These are phyloP conservation scores for Vachellia collinsii DNA, from an alignment of 306 rosid genomes.

Conservation along the genomic window DNA sequence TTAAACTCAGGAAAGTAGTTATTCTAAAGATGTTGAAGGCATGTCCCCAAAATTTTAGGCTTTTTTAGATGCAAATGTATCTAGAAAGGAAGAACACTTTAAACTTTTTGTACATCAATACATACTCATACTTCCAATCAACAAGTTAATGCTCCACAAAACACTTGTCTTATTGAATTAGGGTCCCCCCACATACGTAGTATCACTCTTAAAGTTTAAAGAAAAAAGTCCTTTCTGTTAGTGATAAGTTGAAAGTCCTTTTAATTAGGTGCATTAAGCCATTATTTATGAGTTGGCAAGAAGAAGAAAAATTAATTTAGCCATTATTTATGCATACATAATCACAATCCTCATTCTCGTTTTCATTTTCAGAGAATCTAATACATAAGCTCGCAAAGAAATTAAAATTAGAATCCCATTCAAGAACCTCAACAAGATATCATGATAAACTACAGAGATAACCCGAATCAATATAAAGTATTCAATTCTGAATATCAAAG, in stretches of 20 bases:
- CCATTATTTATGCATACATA: too few species aligned
- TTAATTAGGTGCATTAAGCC: neutral
- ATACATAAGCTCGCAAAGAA: too few species aligned
- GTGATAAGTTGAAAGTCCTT: neutral
- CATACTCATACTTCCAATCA: slow-evolving; percentile 39
- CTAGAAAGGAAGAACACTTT: slow-evolving; percentile 1
- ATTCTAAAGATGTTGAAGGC: slow-evolving; percentile 40
- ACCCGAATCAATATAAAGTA: too few species aligned
- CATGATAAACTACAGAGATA: too few species aligned
- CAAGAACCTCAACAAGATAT: too few species aligned
- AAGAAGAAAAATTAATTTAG: too few species aligned
- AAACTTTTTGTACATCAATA: slow-evolving; percentile 12
- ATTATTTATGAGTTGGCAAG: neutral
- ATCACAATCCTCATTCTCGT: too few species aligned
- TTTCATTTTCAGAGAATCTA: too few species aligned
- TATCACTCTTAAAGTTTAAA: slow-evolving; percentile 8
- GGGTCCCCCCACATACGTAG: slow-evolving; percentile 15
- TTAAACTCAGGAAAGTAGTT: slow-evolving; percentile 20
- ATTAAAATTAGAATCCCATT: too few species aligned
- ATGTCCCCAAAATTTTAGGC: slow-evolving; percentile 53
- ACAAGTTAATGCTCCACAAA: slow-evolving; percentile 58
- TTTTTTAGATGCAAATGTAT: slow-evolving; percentile 50
- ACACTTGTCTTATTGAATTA: slow-evolving; percentile 27
- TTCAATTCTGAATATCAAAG: too few species aligned
- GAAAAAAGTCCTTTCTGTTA: neutral